Conservation (phyloP, 495 filamentous ascomycete species). For the Chlorociboria aeruginascens region DNA sequence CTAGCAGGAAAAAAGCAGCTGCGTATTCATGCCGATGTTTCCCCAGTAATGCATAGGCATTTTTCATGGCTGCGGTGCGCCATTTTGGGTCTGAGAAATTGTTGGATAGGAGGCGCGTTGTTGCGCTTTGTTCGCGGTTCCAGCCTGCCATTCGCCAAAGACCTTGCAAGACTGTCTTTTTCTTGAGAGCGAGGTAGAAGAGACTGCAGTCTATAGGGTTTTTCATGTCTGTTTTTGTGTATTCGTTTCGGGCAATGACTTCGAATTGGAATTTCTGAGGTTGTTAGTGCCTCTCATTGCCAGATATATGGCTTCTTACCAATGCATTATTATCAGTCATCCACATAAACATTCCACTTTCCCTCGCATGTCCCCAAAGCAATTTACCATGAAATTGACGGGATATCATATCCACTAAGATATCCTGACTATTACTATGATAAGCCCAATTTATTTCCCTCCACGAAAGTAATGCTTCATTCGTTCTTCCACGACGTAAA, state of each 20-base stretch:
- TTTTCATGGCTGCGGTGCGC: slow-evolving; percentile 87
- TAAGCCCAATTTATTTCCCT: slow-evolving; percentile 92
- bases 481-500: slow-evolving; percentile 51
- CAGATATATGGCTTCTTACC: slow-evolving; percentile 30
- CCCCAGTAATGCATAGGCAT: slow-evolving; percentile 92
- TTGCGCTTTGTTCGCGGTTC: slow-evolving; percentile 75
- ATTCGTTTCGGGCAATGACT: slow-evolving; percentile 80
- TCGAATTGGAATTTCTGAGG: slow-evolving; percentile 70
- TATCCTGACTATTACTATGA: slow-evolving; percentile 86
- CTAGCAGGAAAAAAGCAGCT: slow-evolving; percentile 89
- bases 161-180: slow-evolving; percentile 84
- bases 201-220: slow-evolving; percentile 92
- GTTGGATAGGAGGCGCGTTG: slow-evolving; percentile 64
- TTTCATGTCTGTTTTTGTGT: slow-evolving; percentile 74
- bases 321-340: slow-evolving; percentile 63
- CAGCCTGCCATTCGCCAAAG: slow-evolving; percentile 93
- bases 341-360: slow-evolving; percentile 95
- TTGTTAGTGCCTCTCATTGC: slow-evolving; percentile 6
- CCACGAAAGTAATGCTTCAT: slow-evolving; percentile 68
- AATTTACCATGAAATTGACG: slow-evolving; percentile 65
- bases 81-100: slow-evolving; percentile 80
- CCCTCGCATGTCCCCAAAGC: slow-evolving; percentile 73
- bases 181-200: slow-evolving; percentile 81
- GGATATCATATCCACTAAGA: slow-evolving; percentile 78
- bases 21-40: slow-evolving; percentile 91